These are phyloP conservation scores for Byssochlamys sp. DNA, from an alignment of 2,329 filamentous ascomycete genomes.

Conservation along the genomic window DNA sequence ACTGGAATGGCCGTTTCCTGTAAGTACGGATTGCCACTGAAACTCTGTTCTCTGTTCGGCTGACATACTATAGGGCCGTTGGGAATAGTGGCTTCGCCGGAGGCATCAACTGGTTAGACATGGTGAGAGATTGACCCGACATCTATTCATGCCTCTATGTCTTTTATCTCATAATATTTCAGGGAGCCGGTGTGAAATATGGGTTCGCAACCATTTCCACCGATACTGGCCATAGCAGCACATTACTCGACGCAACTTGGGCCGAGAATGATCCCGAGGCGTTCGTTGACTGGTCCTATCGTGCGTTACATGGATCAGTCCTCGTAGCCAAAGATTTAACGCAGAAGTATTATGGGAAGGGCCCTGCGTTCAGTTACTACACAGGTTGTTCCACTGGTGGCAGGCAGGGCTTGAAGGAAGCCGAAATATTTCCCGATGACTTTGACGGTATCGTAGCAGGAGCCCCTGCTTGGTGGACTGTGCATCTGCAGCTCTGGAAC, in stretches of 20 bases:
- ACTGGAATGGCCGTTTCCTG: not conserved
- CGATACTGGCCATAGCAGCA: constrained; percentile 37
- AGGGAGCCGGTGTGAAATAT: constrained; percentile 15
- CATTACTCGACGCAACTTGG: constrained; percentile 25
- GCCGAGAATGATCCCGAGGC: constrained; percentile 29
- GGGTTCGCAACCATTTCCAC: constrained; percentile 37
- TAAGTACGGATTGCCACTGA: not conserved
- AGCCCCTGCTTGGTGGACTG: constrained; percentile 44
- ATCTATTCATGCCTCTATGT: not conserved
- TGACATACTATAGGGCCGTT: constrained; percentile 15
- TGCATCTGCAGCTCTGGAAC: constrained; percentile 39
- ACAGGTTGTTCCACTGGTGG: constrained; percentile 9
- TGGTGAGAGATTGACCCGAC: constrained; percentile 22
- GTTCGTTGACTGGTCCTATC: constrained; percentile 31
- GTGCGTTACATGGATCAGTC: constrained; percentile 12
- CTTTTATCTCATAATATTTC: not conserved
- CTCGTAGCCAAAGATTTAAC: not conserved
- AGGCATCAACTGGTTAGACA: constrained; percentile 41
- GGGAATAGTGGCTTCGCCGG: constrained; percentile 41
- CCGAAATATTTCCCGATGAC: constrained; percentile 44
- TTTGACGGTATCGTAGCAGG: constrained; percentile 48
- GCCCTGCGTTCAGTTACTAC: constrained; percentile 3
- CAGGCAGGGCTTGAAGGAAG: constrained; percentile 18
- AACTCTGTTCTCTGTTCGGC: not conserved
- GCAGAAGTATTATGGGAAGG: not conserved